Conservation (phyloP, 2,329 filamentous ascomycete genomes). For the Dactylellina sp. region DNA sequence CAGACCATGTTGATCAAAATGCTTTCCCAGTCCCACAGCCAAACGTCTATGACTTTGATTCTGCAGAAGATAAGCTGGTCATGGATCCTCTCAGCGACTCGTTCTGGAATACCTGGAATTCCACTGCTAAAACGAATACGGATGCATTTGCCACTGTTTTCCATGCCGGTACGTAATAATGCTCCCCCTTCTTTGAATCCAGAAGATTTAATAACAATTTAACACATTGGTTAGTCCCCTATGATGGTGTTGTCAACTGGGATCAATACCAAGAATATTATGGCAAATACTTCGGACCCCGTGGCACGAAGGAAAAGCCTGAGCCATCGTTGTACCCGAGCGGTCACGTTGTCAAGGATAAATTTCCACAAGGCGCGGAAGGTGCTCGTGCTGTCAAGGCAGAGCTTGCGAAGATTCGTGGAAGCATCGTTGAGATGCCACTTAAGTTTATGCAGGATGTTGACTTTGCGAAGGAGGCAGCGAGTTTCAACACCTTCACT, state of each 20-base stretch:
- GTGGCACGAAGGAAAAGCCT: constrained; percentile 65
- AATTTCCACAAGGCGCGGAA: constrained; percentile 72
- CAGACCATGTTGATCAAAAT: constrained; percentile 77
- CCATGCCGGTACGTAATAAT: constrained; percentile 68
- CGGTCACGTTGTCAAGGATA: constrained; percentile 85
- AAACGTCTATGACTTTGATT: constrained; percentile 80
- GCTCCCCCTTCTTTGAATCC: not conserved
- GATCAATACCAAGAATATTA: constrained; percentile 80
- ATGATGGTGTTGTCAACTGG: constrained; percentile 77
- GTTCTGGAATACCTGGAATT: constrained; percentile 79
- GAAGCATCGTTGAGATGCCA: constrained; percentile 88
- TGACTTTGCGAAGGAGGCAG: constrained; percentile 86
- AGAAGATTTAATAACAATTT: constrained; percentile 1
- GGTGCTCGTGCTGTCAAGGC: constrained; percentile 80
- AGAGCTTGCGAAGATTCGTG: constrained; percentile 74
- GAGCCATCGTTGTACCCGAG: constrained; percentile 75
- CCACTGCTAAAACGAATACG: constrained; percentile 80
- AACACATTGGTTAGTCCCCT: constrained; percentile 68
- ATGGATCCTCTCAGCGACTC: constrained; percentile 77
- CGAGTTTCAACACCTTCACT: constrained; percentile 74
- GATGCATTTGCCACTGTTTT: constrained; percentile 84
- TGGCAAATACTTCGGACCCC: constrained; percentile 72
- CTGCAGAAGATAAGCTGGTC: constrained; percentile 75
- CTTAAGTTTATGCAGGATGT: constrained; percentile 85
- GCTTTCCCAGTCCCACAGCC: constrained; percentile 78